Base-by-base conservation (phyloP, 768 basidiomycete species). In the Fomitopsis serialis region DNA sequence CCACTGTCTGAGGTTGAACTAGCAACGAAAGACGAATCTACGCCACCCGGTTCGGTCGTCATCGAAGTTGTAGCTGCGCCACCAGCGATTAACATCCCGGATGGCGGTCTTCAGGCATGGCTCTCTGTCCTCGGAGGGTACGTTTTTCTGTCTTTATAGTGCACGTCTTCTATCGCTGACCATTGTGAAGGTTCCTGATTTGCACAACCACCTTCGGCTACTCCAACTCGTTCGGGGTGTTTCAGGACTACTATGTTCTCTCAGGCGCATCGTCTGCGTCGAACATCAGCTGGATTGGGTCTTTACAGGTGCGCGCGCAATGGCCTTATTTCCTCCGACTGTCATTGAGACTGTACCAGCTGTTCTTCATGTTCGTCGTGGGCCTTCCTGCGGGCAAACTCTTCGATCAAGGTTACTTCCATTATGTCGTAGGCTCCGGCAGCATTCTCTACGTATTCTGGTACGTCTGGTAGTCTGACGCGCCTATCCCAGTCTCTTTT, bases 381-480 rank as follows among this genome's bases (percentile, higher is more conserved):
- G 74, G 73, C 15, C 58, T 73, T 8, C 47, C 74, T 9, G 68
- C 71, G 7, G 78, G 76, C 3, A 64, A 67, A 13, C 71, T 70
- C 5, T 76, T 78, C 51, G 77, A 80, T 53, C 59, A 64, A 10
- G 77, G 78, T 37, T 78, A 77, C 54, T 79, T 78, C 71, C 73
- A 51, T 43, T 55, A 71, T 60, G 54, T 62, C 22, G 37, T 68
- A 61, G 9, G 51, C 56, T 40, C 53, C 64, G 37, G 69, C 42
- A 50, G 45, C 46, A 27, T 58, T n/a, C 57, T 58, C 43, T 57
- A 57, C 40, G 48, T 62, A 25, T 66, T 67, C 63, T 68, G 51
- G 42, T 57, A 11, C n/a, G 6, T 11, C 29, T 32, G 5, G 6
- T 32, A 5, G 6, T 32, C 29, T 32, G 6, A 5, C 29, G 5